These are phyloP conservation scores for Candida pseudoviswanathii DNA, from an alignment of 1,139 yeast species.

Conservation along the genomic window DNA sequence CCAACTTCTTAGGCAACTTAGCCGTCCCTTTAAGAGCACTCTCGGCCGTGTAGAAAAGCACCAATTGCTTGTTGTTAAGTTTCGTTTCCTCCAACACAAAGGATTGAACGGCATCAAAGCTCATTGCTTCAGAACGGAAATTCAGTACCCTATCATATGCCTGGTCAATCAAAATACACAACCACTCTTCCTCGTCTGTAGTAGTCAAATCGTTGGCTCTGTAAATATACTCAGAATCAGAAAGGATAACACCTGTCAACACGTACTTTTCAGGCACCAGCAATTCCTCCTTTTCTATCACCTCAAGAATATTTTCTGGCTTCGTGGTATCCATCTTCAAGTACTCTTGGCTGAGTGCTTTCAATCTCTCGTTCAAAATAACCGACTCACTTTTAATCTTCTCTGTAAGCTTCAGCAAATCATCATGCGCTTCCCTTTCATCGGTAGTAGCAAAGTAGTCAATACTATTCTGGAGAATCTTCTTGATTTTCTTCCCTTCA, in stretches of 20 bases:
- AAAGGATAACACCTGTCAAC: conserved; percentile 31
- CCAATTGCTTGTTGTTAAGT: conserved; percentile 19
- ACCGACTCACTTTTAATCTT: conserved; percentile 20
- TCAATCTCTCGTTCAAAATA: conserved; percentile 21
- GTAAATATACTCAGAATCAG: conserved; percentile 32
- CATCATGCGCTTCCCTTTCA: conserved; percentile 24
- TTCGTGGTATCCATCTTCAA: conserved; percentile 25
- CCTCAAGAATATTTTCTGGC: conserved; percentile 23
- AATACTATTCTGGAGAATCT: conserved; percentile 25
- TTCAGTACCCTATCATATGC: conserved; percentile 18
- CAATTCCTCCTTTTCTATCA: conserved; percentile 13
- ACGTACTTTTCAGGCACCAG: conserved; percentile 23
- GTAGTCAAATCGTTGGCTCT: conserved; percentile 13
- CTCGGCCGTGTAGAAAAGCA: conserved; percentile 24
- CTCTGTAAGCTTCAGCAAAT: conserved; percentile 25
- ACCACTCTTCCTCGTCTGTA: conserved; percentile 19
- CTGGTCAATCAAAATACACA: conserved; percentile 16
- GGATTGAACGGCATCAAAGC: conserved; percentile 23
- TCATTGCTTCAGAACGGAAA: conserved; percentile 22
- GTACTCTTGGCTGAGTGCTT: conserved; percentile 20
- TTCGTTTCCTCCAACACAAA: conserved; percentile 19
- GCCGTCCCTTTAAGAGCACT: conserved; percentile 12
- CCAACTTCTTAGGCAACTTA: conserved; percentile 17
- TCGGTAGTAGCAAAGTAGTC: conserved; percentile 18
- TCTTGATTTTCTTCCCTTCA: conserved; percentile 38